Percentiles rank a stretch among this genome's conserved stretches.
phyloP scores from a whole-genome alignment of 2,329 filamentous ascomycete species.

The Pseudocercospora cruenta region DNA sequence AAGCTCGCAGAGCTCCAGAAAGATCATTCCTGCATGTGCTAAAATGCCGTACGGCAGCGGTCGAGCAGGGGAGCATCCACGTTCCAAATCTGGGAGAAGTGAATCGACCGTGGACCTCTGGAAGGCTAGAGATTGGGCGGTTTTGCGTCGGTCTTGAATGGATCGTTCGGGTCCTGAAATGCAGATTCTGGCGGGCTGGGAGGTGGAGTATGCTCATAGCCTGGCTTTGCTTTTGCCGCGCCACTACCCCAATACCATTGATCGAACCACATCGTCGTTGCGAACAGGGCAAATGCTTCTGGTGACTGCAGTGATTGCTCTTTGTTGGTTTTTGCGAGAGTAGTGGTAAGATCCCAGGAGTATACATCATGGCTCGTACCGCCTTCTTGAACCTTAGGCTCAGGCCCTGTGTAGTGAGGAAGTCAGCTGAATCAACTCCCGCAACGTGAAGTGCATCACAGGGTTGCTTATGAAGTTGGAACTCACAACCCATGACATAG shows the following conservation, averaged over 20 bases:
- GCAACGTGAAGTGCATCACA: neutral
- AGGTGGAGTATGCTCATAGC: neutral
- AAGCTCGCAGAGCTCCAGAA: no score
- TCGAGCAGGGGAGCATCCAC: no score
- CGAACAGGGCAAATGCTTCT: slow-evolving; percentile 9
- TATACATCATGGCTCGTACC: neutral
- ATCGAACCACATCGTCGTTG: slow-evolving; percentile 7
- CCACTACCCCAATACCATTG: slow-evolving; percentile 11
- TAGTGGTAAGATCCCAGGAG: neutral
- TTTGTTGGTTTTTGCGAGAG: neutral
- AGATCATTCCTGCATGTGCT: no score
- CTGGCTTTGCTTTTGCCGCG: slow-evolving; percentile 2
- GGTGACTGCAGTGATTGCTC: neutral
- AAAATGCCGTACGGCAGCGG: no score
- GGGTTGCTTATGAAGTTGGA: neutral
- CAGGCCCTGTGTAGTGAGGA: neutral
- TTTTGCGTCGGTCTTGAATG: neutral
- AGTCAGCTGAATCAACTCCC: neutral
- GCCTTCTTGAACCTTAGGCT: neutral
- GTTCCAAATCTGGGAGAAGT: no score
- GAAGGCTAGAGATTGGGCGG: no score
- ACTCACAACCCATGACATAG: neutral
- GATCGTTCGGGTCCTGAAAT: neutral
- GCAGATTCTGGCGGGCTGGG: neutral
- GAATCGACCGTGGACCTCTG: no score